Base-by-base conservation (phyloP, 768 basidiomycete genomes). In the Auricularia heimuer region DNA sequence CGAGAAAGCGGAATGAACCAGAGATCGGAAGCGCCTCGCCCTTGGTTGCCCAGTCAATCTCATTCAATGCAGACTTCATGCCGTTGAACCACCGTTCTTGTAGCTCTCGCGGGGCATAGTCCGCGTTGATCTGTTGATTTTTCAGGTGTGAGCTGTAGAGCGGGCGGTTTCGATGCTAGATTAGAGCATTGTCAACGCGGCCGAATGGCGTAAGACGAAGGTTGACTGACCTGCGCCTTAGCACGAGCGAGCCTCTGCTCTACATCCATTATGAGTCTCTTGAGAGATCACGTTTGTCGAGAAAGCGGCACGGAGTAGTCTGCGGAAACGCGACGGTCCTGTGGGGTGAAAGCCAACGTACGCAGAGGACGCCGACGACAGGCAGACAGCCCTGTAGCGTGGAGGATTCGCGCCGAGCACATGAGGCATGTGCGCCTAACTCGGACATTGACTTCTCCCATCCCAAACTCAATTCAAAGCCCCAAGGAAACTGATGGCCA, bases 1-100 rank as follows among this genome's bases (percentile, higher is more conserved):
- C 73, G 4, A 74, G 65, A 64, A 74, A 74, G 12, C 66, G 65
- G 39, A 71, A 68, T 3, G 66, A 66, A n/a, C 58, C 56, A 7
- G 68, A 66, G 12, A 71, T 64, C 29, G 56, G 56, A 33, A 60
- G 24, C 8, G 18, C 56, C 11, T 21, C 29, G 14, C 64, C 66
- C 11, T 63, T 8, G 16, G 60, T 63, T 4, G 51, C 63, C 14
- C 61, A 56, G 61, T 73, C 69, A 6, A 73, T 63, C 65, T 71
- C 68, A 24, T 54, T 54, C 62, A 71, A 63, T n/a, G 68, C 65
- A 14, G n/a, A 44, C 39, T 61, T 64, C 70, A 70, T 69, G 34
- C 60, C 65, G 21, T 51, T 39, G 54, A 64, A 69, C 71, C 71
- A 72, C 11, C 56, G 58, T 0, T 33, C 18, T 29, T 66, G 42